These are phyloP conservation scores for Colletotrichum lindemuthianum DNA, from an alignment of 2,329 filamentous ascomycete genomes.

Conservation along the genomic window DNA sequence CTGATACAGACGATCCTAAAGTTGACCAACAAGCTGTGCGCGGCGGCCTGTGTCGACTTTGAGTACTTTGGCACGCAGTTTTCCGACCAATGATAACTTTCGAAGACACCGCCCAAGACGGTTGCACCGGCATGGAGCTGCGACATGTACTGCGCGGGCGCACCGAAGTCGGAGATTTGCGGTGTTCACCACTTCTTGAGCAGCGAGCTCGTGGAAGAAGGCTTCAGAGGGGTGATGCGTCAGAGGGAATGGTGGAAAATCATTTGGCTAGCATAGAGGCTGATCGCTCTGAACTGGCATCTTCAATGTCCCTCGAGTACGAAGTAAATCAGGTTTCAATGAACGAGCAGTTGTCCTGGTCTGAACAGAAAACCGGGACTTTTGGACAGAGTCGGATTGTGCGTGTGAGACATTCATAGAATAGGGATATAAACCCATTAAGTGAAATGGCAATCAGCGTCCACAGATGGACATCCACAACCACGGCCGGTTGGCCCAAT, in stretches of 20 bases:
- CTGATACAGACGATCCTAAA: neutral
- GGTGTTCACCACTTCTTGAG: conserved; percentile 21
- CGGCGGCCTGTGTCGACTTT: neutral
- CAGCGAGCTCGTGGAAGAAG: conserved; percentile 27
- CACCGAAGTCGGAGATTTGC: conserved; percentile 24
- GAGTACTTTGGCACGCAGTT: conserved; percentile 25
- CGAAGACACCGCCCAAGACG: conserved; percentile 7
- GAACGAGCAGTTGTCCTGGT: neutral
- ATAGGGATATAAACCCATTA: no score
- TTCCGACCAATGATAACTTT: conserved; percentile 23
- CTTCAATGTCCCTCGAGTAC: no score
- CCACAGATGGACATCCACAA: no score
- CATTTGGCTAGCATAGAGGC: no score
- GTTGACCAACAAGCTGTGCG: conserved; percentile 14
- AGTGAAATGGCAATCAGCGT: no score
- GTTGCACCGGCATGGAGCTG: conserved; percentile 22
- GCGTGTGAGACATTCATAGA: no score
- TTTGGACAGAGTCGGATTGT: neutral
- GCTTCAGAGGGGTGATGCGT: no score
- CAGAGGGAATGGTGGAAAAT: no score
- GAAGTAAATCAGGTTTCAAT: neutral
- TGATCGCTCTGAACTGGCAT: no score
- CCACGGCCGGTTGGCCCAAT: conserved; percentile 46
- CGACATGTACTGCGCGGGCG: conserved; percentile 24
- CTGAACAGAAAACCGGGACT: neutral